Evolutionary conservation across 768 basidiomycete genomes (phyloP), one percentile per base, ranked within the genome.

Genomic region (Mycena olivaceomarginata): DNA sequence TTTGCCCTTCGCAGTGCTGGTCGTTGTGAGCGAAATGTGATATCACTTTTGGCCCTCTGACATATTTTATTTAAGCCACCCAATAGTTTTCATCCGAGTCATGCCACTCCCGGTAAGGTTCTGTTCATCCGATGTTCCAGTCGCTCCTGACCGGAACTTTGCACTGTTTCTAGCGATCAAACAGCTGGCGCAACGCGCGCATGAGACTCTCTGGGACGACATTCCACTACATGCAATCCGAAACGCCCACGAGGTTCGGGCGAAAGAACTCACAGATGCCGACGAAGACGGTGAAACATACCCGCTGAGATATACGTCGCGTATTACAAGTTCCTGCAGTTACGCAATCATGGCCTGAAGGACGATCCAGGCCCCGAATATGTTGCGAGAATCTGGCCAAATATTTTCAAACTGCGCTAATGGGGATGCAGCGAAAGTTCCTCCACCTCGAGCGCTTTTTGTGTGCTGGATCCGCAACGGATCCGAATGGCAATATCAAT

Each of bases 131-230:
- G 16, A 59, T 51, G 40, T 45, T 13, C 37, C 9, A 46, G 22
- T 16, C 16, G 10, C 20, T 60, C n/a, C 43, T 60, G 57, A 69
- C 67, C 25, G 40, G 6, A 5, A 13, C 37, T 46, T 25, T 46
- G 13, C 57, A 59, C 37, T 25, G 4, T 70, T 25, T 51, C 31
- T 31, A 70, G 68, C 56, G 53, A 31, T 70, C 18, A 25, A 70
- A 59, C n/a, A 60, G 12, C 22, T 70, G 57, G 68, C 57, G 20
- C 22, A 70, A 12, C 56, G 25, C 68, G 68, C 68, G 46, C 56
- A 59, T 16, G 43, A 59, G 15, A 70, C 68, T 1, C 68, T 70
- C 45, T 70, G 68, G 68, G 68, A 70, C 57, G 25, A 70, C 22
- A 13, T 70, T 20, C 68, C 68, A 2, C 18, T 70, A 9, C 22